phyloP scores from a whole-genome alignment of 2,329 filamentous ascomycete species.

The Trichoderma breve region DNA sequence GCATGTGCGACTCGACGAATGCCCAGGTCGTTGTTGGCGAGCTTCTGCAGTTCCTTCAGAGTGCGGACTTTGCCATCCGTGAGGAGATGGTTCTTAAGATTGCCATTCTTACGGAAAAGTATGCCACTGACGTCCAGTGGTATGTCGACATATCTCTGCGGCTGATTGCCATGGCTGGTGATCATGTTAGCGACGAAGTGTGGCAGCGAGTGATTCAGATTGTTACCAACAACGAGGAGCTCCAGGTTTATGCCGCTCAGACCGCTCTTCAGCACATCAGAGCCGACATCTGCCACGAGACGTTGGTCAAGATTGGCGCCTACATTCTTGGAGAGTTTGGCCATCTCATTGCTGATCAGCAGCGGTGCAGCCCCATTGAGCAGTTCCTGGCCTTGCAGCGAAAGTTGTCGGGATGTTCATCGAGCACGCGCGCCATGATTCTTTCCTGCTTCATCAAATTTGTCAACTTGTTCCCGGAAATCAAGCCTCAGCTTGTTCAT shows the following conservation, averaged over 20 bases:
- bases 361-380: slow-evolving; percentile 92
- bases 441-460: slow-evolving; percentile 96
- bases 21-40: slow-evolving; percentile 91
- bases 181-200: slow-evolving; percentile 98
- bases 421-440: slow-evolving; percentile 88
- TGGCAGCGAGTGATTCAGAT: slow-evolving; percentile 99
- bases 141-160: slow-evolving; percentile 97
- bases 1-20: slow-evolving; percentile 98
- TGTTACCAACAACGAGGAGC: slow-evolving; percentile 97
- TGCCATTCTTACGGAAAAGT: slow-evolving; percentile 96
- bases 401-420: slow-evolving; percentile 86
- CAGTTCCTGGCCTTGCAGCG: slow-evolving; percentile 90
- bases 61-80: slow-evolving; percentile 93
- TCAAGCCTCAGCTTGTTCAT: slow-evolving; percentile 89
- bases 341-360: slow-evolving; percentile 89
- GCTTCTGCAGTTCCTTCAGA: slow-evolving; percentile 89
- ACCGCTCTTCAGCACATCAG: slow-evolving; percentile 92
- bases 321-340: slow-evolving; percentile 97
- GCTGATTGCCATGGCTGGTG: slow-evolving; percentile 92
- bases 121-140: slow-evolving; percentile 97
- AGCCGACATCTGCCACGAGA: slow-evolving; percentile 91
- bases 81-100: slow-evolving; percentile 99
- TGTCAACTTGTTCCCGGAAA: slow-evolving; percentile 96
- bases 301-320: slow-evolving; percentile 93
- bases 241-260: slow-evolving; percentile 94